Conservation (phyloP, 768 basidiomycete genomes). For the Porpolomopsis calyptriformis region DNA sequence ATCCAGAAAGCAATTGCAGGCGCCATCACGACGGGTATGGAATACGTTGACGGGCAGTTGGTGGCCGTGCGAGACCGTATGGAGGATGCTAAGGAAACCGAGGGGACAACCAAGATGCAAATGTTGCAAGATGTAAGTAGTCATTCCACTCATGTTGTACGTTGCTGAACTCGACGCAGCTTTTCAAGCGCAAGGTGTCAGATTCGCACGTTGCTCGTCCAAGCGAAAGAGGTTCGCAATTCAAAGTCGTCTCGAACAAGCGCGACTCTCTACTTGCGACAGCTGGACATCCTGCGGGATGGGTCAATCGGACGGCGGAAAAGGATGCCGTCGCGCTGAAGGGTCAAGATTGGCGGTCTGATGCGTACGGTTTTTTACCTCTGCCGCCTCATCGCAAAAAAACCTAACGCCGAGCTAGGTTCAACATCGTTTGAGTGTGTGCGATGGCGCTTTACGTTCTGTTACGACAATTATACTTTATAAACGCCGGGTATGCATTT, state of each 20-base stretch:
- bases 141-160: constrained; percentile 2
- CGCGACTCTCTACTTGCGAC: constrained; percentile 56
- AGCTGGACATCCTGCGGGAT: constrained; percentile 57
- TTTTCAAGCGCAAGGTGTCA: constrained; percentile 50
- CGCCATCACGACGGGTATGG: constrained; percentile 69
- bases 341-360: constrained; percentile 32
- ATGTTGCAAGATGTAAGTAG: constrained; percentile 48
- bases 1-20: constrained; percentile 45
- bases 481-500: not conserved
- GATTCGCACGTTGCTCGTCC: constrained; percentile 20
- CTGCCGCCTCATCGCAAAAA: not conserved
- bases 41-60: constrained; percentile 83
- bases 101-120: constrained; percentile 29
- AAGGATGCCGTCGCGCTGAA: constrained; percentile 23
- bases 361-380: constrained; percentile 24
- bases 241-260: constrained; percentile 72
- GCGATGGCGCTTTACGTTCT: not conserved
- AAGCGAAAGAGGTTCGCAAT: constrained; percentile 38
- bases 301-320: constrained; percentile 51
- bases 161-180: constrained; percentile 19
- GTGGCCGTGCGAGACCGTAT: constrained; percentile 77
- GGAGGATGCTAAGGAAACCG: constrained; percentile 41
- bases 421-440: not conserved
- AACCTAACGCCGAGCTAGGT: not conserved
- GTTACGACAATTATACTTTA: not conserved